Percentiles rank a stretch among this genome's conserved stretches.
phyloP scores from a whole-genome alignment of 495 filamentous ascomycete species.

The Xylaria sp. region DNA sequence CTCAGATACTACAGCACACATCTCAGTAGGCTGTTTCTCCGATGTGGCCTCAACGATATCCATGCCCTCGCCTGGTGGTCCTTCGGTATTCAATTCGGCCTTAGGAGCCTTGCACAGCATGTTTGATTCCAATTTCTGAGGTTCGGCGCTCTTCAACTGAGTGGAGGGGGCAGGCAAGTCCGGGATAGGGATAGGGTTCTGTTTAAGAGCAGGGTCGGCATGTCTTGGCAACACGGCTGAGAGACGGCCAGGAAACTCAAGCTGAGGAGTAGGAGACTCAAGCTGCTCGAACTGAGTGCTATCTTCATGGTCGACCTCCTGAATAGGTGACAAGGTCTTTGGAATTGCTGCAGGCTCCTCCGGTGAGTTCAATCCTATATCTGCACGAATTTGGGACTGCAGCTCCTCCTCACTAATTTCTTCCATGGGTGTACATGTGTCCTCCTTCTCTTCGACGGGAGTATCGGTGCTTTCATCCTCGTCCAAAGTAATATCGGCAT shows the following conservation, averaged over 20 bases:
- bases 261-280: conserved; percentile 42
- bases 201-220: conserved; percentile 51
- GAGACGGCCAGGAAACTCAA: conserved; percentile 57
- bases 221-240: conserved; percentile 58
- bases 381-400: conserved; percentile 22
- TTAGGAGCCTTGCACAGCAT: neutral
- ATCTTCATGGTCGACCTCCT: conserved; percentile 30
- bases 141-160: neutral
- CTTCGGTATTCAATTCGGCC: neutral
- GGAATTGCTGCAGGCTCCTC: conserved; percentile 21
- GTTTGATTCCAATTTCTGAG: neutral
- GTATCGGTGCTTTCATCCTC: neutral
- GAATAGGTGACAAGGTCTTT: neutral
- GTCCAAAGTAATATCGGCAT: neutral
- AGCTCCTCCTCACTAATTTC: conserved; percentile 24
- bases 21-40: neutral
- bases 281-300: conserved; percentile 24
- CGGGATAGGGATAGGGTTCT: conserved; percentile 31
- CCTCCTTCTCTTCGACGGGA: conserved; percentile 12
- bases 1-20: conserved; percentile 6
- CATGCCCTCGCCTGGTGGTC: neutral
- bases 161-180: conserved; percentile 8
- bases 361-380: conserved; percentile 12
- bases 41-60: neutral
- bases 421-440: neutral